Evolutionary conservation across 176 grass and related monocot genomes (phyloP), one percentile per base, ranked within the genome.

Genomic region (Chrysopogon serrulatus): DNA sequence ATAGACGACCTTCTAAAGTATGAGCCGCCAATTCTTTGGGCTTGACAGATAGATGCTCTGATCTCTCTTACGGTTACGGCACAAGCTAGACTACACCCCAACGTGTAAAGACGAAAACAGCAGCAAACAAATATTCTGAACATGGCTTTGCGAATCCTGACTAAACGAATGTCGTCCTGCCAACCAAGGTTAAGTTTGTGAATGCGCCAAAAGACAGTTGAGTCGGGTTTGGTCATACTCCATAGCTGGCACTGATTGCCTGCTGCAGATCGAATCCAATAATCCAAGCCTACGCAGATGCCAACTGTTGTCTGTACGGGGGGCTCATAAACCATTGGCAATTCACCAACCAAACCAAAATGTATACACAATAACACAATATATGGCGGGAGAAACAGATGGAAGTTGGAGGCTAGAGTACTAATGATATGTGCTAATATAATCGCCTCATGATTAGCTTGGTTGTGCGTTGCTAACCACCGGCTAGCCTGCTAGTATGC

Each of bases 291-390:
- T 49, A 49, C 8, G 17, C 17, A 74, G 45, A 74, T 34, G 78
- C 62, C 78, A 80, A 51, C 43, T 67, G 43, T 80, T 80, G 78
- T 68, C 62, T 80, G 78, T 79, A 79, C 76, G 17, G 26, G 24
- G n/a, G 17, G 1, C 41, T 7, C n/a, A 32, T 65, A 64, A 63
- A 73, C 44, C 18, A n/a, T 47, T 48, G 28, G 41, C 28, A 21
- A 44, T 57, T 61, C 74, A 77, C 27, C 40, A 65, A 26, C 60
- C 40, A 47, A 14, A 5, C 26, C 10, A 31, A 45, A 7, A n/a
- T n/a, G n/a, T n/a, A n/a, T n/a, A n/a, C n/a, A n/a, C n/a, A n/a
- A n/a, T n/a, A n/a, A n/a, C n/a, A n/a, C n/a, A n/a, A n/a, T n/a
- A n/a, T 28, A 19, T 15, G 26, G 27, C 31, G 42, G 42, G 2